Evolutionary conservation across 371 early-diverging fungal species (phyloP), one percentile per base, ranked within the genome.

Genomic region (Syncephalastrum racemosum): DNA sequence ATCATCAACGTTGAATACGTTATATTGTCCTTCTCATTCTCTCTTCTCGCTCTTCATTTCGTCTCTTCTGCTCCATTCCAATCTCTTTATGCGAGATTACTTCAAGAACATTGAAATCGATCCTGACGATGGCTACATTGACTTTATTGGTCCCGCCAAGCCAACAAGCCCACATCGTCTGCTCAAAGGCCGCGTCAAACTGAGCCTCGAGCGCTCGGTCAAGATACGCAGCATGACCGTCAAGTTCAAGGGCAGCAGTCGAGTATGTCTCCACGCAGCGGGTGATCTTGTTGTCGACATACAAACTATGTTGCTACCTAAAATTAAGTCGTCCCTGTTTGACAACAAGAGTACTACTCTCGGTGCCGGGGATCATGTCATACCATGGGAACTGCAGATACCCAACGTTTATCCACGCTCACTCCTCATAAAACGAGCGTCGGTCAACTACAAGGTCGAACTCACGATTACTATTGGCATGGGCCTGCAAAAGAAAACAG

Each of bases 191-290:
- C 53, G 67, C 45, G 68, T 70, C 0, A 46, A 49, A 18, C 46
- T 77, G 27, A 60, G 56, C 2, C 49, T 77, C 3, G 55, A 53
- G 15, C 69, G 62, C 41, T 41, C 74, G n/a, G 64, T 63, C 41
- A 77, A 77, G 50, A 65, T 77, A 19, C 54, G 66, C 1, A 59
- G 61, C 31, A 73, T 77, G 53, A 60, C 58, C 1, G 50, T 77
- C 46, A 77, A 77, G 51, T 77, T 77, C 48, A 77, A 77, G 59
- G 78, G 78, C 2, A 66, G 56, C n/a, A 64, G 66, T 36, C 60
- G 58, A 5, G 58, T 61, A 25, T 54, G 53, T 10, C 46, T 66
- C 4, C 57, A 58, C 20, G 65, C 46, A 2, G 39, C 60, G 5
- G 49, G 56, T 18, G 47, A 46, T 27, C 57, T 64, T 4, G 44